Evolutionary conservation across 805 yeast species (phyloP).

Genomic region (Myxozyma mucilagina): DNA sequence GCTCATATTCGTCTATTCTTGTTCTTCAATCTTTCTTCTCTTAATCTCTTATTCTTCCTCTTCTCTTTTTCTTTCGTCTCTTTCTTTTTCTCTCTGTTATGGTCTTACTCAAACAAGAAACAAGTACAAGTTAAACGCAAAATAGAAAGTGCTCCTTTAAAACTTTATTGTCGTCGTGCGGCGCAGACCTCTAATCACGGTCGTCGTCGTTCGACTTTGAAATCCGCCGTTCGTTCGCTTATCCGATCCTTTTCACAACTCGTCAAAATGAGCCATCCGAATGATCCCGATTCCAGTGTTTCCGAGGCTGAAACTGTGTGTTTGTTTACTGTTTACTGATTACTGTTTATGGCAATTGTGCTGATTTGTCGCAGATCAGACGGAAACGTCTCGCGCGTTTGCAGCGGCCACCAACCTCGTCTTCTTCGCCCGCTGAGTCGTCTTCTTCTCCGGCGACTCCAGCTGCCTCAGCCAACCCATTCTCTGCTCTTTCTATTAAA

Average conservation of each 20-base stretch:
- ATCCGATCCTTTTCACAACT: conserved; percentile 36
- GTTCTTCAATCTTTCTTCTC: too few species aligned
- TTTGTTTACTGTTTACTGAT: background rate
- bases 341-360: background rate
- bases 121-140: too few species aligned
- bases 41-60: too few species aligned
- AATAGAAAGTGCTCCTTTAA: too few species aligned
- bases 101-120: too few species aligned
- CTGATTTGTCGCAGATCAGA: conserved; percentile 40
- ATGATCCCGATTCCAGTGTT: background rate
- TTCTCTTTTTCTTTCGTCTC: too few species aligned
- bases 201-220: too few species aligned
- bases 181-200: too few species aligned
- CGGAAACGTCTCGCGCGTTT: conserved; percentile 57
- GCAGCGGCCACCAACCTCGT: conserved; percentile 27
- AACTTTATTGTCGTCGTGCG: too few species aligned
- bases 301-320: conserved; percentile 25
- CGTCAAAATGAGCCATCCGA: conserved; percentile 65
- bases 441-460: conserved; percentile 5
- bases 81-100: too few species aligned
- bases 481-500: conserved; percentile 9
- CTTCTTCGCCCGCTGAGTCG: background rate
- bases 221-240: background rate
- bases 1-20: too few species aligned
- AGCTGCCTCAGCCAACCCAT: conserved; percentile 11